Conservation (phyloP, 331 rosid species). For the Quercus tomentella region DNA sequence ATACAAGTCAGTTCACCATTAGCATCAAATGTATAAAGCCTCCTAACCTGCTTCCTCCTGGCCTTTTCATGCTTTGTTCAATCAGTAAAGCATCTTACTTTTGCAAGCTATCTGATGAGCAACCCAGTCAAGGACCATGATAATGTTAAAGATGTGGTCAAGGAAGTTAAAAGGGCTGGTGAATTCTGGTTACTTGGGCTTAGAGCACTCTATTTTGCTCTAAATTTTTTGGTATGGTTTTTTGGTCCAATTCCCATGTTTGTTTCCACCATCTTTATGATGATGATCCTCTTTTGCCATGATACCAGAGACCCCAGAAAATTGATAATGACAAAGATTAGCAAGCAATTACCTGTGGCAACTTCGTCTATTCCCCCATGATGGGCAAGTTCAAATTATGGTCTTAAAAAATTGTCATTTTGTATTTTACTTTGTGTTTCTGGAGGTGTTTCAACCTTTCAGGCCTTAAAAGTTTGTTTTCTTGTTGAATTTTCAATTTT, state of each 20-base stretch:
- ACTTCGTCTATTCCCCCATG: too few relatives aligned
- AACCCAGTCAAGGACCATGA: constrained; percentile 31
- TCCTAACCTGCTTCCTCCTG: constrained; percentile 56
- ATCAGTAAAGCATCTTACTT: constrained; percentile 55
- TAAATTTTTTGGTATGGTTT: constrained; percentile 61
- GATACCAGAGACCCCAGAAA: constrained; percentile 10
- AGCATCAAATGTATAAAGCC: constrained; percentile 51
- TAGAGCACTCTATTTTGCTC: constrained; percentile 63
- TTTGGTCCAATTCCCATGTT: constrained; percentile 76
- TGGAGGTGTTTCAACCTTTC: too few relatives aligned
- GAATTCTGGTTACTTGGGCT: constrained; percentile 78
- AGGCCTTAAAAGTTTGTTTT: too few relatives aligned
- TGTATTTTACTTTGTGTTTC: too few relatives aligned
- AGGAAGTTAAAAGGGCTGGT: constrained; percentile 55
- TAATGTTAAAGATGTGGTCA: constrained; percentile 30
- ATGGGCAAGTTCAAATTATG: too few relatives aligned
- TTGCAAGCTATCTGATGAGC: constrained; percentile 57
- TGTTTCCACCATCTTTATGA: constrained; percentile 39
- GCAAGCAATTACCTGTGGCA: too few relatives aligned
- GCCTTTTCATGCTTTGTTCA: constrained; percentile 73
- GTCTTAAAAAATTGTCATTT: too few relatives aligned
- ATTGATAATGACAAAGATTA: too few relatives aligned
- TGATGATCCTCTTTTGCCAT: constrained; percentile 35
- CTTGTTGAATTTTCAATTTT: too few relatives aligned
- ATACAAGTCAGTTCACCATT: constrained; percentile 33